Conservation (phyloP, 2,329 filamentous ascomycete genomes). For the Neofusicoccum kwambonambiense region DNA sequence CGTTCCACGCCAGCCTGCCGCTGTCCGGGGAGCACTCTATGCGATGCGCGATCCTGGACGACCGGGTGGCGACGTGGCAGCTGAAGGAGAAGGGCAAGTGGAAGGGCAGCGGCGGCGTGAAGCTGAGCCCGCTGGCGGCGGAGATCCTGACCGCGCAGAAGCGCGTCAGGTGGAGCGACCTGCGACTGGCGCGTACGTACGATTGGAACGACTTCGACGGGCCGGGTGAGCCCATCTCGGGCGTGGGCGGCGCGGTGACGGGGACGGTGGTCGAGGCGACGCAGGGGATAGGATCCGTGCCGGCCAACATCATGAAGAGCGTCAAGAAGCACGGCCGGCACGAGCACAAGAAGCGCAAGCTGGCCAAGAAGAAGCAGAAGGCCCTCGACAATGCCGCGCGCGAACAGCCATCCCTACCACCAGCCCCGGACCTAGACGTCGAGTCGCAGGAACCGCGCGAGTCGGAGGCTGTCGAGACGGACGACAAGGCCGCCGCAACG, state of each 20-base stretch:
- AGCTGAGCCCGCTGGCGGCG: conserved; percentile 63
- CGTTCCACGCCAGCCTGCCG: conserved; percentile 63
- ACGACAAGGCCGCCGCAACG: background rate
- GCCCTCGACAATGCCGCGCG: background rate
- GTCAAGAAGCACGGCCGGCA: conserved; percentile 48
- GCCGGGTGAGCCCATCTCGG: conserved; percentile 70
- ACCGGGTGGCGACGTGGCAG: conserved; percentile 65
- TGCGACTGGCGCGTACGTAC: conserved; percentile 63
- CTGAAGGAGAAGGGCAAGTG: conserved; percentile 31
- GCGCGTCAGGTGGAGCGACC: conserved; percentile 61
- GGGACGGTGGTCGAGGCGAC: conserved; percentile 59
- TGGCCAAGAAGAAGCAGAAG: conserved; percentile 23
- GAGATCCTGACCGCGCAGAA: conserved; percentile 62
- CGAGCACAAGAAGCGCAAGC: conserved; percentile 47
- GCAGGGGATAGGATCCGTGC: conserved; percentile 63
- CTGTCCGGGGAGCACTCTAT: conserved; percentile 49
- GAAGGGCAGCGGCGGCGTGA: conserved; percentile 58
- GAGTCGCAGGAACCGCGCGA: no score
- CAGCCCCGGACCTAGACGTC: no score
- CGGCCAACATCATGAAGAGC: conserved; percentile 59
- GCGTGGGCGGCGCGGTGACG: conserved; percentile 61
- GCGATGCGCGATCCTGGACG: conserved; percentile 64
- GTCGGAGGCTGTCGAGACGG: no score
- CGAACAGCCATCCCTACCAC: background rate
- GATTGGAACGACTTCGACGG: conserved; percentile 79